phyloP scores from a whole-genome alignment of 1,284 basidiomycete species.

The Heterobasidion irregulare region DNA sequence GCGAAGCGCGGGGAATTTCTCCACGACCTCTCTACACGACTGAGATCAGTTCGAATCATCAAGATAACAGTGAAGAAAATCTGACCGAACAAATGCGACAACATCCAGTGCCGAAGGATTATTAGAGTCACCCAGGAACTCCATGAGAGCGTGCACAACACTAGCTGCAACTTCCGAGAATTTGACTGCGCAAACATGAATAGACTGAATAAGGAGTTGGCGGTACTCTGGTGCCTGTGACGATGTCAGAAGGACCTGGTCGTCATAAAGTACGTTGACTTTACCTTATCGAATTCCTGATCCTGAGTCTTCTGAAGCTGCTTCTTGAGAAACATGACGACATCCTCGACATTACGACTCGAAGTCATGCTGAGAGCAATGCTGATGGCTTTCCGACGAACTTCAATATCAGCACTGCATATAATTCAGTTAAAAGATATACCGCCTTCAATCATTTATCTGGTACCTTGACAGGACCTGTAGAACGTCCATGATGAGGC shows the following conservation, averaged over 20 bases:
- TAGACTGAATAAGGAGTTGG: slow-evolving; percentile 94
- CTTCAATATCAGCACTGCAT: slow-evolving; percentile 88
- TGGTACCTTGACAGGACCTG: slow-evolving; percentile 77
- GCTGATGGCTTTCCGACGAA: slow-evolving; percentile 85
- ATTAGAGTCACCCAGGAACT: slow-evolving; percentile 95
- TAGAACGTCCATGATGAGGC: slow-evolving; percentile 93
- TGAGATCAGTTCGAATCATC: neutral
- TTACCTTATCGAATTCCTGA: slow-evolving; percentile 76
- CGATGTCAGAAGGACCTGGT: slow-evolving; percentile 1
- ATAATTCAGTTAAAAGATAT: slow-evolving; percentile 1
- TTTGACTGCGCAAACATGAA: slow-evolving; percentile 94
- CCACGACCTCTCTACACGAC: slow-evolving; percentile 77
- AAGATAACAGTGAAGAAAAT: neutral
- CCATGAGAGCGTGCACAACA: slow-evolving; percentile 96
- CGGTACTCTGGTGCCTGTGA: slow-evolving; percentile 88
- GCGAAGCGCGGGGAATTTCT: slow-evolving; percentile 93
- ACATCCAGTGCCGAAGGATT: slow-evolving; percentile 96
- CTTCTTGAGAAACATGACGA: slow-evolving; percentile 95
- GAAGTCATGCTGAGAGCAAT: slow-evolving; percentile 94
- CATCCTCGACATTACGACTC: slow-evolving; percentile 95
- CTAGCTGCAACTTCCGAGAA: slow-evolving; percentile 98
- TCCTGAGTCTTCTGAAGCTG: slow-evolving; percentile 92
- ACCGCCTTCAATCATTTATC: neutral
- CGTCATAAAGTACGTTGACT: neutral
- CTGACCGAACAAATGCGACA: slow-evolving; percentile 84